These are phyloP conservation scores for Candida ipomoeae DNA, from an alignment of 805 yeast species.

Conservation along the genomic window DNA sequence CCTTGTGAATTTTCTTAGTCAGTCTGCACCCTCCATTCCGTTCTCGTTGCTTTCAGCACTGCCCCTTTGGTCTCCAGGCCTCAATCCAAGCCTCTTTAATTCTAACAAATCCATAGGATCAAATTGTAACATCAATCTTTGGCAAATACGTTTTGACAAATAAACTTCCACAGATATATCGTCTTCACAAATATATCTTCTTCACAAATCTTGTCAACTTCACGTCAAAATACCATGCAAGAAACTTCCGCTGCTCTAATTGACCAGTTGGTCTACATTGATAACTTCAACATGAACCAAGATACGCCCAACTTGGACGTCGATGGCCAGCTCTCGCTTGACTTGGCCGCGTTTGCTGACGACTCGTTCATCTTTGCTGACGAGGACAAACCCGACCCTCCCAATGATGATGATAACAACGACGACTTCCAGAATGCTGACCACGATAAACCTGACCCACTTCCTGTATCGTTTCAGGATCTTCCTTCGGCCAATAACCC, in stretches of 20 bases:
- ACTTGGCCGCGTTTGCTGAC: conserved; percentile 78
- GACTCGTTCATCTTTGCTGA: conserved; percentile 78
- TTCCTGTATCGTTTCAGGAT: background rate
- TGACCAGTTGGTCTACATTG: conserved; percentile 78
- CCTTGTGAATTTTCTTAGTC: background rate
- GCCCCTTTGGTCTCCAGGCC: no score
- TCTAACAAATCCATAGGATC: no score
- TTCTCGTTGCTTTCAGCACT: no score
- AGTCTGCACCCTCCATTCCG: no score
- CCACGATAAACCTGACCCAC: background rate
- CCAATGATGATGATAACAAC: conserved; percentile 17
- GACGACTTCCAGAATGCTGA: background rate
- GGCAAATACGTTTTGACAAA: no score
- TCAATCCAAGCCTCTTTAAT: no score
- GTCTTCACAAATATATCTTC: no score
- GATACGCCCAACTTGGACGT: conserved; percentile 38
- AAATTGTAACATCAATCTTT: no score
- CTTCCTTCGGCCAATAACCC: background rate
- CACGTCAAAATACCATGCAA: conserved; percentile 8
- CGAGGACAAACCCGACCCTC: conserved; percentile 60
- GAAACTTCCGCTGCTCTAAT: conserved; percentile 45
- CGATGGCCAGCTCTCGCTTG: conserved; percentile 44
- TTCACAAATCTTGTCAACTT: no score
- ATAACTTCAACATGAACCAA: conserved; percentile 53
- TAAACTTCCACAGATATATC: no score